A percentile compares a stretch with the other conserved stretches of the same genome.
Conservation (phyloP, 495 filamentous ascomycete species). For the Rostrohypoxylon terebratum region DNA sequence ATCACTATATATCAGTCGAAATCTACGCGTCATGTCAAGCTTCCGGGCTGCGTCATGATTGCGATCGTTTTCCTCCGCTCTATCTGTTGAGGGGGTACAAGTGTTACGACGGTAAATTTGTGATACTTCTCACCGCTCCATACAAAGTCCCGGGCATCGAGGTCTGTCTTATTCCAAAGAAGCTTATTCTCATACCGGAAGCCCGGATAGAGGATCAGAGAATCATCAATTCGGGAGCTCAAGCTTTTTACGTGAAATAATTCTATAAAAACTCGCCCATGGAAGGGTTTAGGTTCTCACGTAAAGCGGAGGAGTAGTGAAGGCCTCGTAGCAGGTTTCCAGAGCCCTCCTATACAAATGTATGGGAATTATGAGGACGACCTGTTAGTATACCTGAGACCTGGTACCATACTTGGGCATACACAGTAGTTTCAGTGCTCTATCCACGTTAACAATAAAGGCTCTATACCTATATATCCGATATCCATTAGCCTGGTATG, state of each 20-base stretch:
- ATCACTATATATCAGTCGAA: background rate
- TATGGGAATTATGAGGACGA: background rate
- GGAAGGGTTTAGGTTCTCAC: no score
- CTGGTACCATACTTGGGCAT: background rate
- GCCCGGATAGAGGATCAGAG: background rate
- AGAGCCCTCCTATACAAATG: background rate
- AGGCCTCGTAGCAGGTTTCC: background rate
- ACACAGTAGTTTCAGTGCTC: background rate
- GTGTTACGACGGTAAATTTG: slow-evolving; percentile 37
- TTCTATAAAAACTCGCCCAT: background rate
- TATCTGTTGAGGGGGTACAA: slow-evolving; percentile 16
- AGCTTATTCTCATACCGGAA: slow-evolving; percentile 1
- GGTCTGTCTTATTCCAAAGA: background rate
- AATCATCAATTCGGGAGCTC: background rate
- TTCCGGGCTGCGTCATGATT: slow-evolving; percentile 11
- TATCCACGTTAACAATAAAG: background rate
- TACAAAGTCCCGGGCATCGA: slow-evolving; percentile 10
- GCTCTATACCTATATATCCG: background rate
- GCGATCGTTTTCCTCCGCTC: slow-evolving; percentile 7
- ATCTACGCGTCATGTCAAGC: slow-evolving; percentile 15
- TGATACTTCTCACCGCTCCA: slow-evolving; percentile 41
- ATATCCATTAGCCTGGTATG: background rate
- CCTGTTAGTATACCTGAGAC: no score
- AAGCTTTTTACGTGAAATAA: background rate
- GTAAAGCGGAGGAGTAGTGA: background rate